A percentile compares a stretch with the other conserved stretches of the same genome.
Conservation (phyloP, 2,329 filamentous ascomycete genomes). For the Aspergillus aculeatus region DNA sequence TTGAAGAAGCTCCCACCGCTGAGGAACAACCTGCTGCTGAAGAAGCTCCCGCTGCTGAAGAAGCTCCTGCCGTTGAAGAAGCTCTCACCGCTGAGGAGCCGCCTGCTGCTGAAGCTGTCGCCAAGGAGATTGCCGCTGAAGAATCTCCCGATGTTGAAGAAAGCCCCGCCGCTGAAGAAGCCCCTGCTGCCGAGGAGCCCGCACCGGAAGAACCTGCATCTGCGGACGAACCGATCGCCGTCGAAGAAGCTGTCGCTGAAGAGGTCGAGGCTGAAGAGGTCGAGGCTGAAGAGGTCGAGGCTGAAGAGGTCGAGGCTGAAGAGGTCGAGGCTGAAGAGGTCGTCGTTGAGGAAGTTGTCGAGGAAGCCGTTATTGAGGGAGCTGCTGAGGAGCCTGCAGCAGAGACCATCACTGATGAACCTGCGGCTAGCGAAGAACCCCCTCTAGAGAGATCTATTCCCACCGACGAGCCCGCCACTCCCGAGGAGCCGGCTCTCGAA, state of each 20-base stretch:
- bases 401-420: slow-evolving; percentile 14
- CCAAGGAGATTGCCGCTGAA: slow-evolving; percentile 17
- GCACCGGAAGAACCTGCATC: slow-evolving; percentile 15
- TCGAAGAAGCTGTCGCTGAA: slow-evolving; percentile 17
- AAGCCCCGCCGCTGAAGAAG: not conserved
- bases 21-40: slow-evolving; percentile 3
- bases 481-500: slow-evolving; percentile 14
- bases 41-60: slow-evolving; percentile 10
- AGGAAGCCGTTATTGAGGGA: slow-evolving; percentile 18
- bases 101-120: slow-evolving; percentile 13
- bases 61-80: slow-evolving; percentile 2
- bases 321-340: slow-evolving; percentile 11
- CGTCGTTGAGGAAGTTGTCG: not conserved
- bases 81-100: slow-evolving; percentile 19
- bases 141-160: slow-evolving; percentile 20
- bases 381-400: slow-evolving; percentile 14
- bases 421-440: slow-evolving; percentile 14
- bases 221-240: slow-evolving; percentile 16
- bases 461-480: slow-evolving; percentile 18
- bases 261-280: slow-evolving; percentile 14
- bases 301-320: too few relatives aligned
- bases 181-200: slow-evolving; percentile 16
- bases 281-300: slow-evolving; percentile 13
- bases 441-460: slow-evolving; percentile 14
- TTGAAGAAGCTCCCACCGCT: slow-evolving; percentile 11